These are phyloP conservation scores for Pinus albicaulis DNA, from an alignment of 75 land plant genomes.

Conservation along the genomic window DNA sequence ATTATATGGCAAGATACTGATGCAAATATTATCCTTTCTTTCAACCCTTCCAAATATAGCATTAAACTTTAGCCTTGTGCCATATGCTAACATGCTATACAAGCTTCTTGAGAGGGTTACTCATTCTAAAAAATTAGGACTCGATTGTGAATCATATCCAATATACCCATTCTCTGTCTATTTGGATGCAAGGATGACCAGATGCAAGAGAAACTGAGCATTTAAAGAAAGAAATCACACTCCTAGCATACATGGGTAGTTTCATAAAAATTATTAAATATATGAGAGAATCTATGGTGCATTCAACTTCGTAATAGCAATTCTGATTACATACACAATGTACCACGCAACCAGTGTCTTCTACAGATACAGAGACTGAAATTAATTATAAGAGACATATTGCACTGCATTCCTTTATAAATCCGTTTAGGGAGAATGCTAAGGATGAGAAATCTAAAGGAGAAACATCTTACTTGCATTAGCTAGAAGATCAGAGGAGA, in stretches of 20 bases:
- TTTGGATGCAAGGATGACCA: neutral
- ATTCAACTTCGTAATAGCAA: neutral
- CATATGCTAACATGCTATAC: neutral
- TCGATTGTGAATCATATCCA: neutral
- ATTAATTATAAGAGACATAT: neutral
- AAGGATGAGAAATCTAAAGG: slow-evolving; percentile 8
- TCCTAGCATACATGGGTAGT: neutral
- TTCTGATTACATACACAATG: neutral
- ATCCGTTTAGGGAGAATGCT: neutral
- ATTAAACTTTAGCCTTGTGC: neutral
- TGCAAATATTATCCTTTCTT: neutral
- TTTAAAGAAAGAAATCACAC: neutral
- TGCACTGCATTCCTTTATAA: neutral
- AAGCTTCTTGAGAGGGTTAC: neutral
- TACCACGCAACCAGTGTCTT: neutral
- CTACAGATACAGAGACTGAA: neutral
- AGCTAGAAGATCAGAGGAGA: slow-evolving; percentile 63
- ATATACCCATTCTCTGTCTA: neutral
- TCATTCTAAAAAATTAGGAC: neutral
- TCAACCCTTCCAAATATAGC: neutral
- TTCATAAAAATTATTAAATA: neutral
- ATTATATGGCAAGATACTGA: neutral
- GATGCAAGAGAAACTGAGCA: neutral
- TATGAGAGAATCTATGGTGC: neutral
- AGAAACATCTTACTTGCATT: slow-evolving; percentile 73